Base-by-base conservation (phyloP, 148 eudicot genomes). In the Rhododendron kiyosumense region DNA sequence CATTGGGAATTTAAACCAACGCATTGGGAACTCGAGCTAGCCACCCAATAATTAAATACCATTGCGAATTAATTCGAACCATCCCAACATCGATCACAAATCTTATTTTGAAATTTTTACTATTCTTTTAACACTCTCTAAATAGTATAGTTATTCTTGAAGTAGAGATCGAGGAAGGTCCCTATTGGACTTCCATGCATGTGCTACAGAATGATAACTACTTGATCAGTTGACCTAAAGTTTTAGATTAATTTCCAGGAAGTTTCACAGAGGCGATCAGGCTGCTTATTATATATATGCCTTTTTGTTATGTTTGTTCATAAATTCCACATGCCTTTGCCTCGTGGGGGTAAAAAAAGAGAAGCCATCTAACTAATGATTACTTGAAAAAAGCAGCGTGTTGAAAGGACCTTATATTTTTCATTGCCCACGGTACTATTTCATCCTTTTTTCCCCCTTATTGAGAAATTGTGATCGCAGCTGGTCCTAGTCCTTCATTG, bases 301-400 rank as follows among this genome's bases (percentile, higher is more conserved):
- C 52, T 43, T 86, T 86, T 83, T 83, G 22, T 38, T 30, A 8
- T 67, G 7, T 1, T 9, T 7, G 17, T 51, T 51, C 57, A 38
- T 36, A 36, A 2, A 49, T 71, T 84, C 63, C 84, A 84, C 84
- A 67, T 79, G 86, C 49, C 22, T 65, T 78, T 49, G 81, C 45
- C 34, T 45, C 41, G 12, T 8, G 45, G 43, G 43, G 38, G 61
- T 32, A 1, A 2, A 36, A 34, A 82, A 34, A 38, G 24, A 36
- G 49, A 18, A 54, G 48, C 79, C 83, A 87, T 76, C 26, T 11
- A 22, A 83, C 85, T 46, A 48, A 81, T 74, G 30, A 81, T 86
- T 61, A 76, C 76, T 77, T 75, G 78, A 10, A 51, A 14, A 17
- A 81, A 81, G 65, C 28, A 57, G 3, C 48, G 34, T 81, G 20